Percentiles rank a stretch among this genome's conserved stretches.
phyloP scores from a whole-genome alignment of 208 protist genomes.

The Acanthamoeba castellanii region DNA sequence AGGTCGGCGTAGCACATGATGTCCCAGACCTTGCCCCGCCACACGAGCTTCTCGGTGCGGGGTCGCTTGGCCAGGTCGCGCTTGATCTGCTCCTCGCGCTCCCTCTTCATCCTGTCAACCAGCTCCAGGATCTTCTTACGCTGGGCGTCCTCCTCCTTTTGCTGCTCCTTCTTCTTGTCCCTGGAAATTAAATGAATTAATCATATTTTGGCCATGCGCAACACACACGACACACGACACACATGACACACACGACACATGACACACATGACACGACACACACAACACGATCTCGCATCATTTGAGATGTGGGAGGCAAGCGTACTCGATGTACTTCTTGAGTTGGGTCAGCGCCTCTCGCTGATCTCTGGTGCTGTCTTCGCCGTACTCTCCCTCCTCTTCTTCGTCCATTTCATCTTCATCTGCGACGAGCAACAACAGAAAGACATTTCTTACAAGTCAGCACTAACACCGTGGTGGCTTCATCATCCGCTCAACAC shows the following conservation, averaged over 20 bases:
- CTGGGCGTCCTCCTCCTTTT: conserved; percentile 14
- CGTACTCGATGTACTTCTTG: neutral
- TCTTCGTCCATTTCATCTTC: conserved; percentile 6
- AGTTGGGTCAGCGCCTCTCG: neutral
- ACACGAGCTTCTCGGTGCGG: neutral
- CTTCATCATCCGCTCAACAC: too few relatives aligned
- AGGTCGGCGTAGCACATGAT: conserved; percentile 1
- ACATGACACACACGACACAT: too few relatives aligned
- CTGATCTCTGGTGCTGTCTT: neutral
- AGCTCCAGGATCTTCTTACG: neutral
- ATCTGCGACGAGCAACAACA: neutral
- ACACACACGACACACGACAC: too few relatives aligned
- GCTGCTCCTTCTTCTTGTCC: conserved; percentile 23
- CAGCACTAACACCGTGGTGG: neutral
- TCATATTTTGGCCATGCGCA: neutral
- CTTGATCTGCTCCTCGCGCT: conserved; percentile 21
- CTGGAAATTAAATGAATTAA: neutral
- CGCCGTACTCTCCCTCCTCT: neutral
- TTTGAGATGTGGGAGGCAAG: neutral
- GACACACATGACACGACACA: too few relatives aligned
- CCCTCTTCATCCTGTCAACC: neutral
- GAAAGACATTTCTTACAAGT: neutral
- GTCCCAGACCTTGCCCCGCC: conserved; percentile 3
- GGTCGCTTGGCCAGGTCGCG: neutral
- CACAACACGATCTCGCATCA: too few relatives aligned